A percentile compares a stretch with the other conserved stretches of the same genome.
These are phyloP conservation scores for Zygosaccharomyces bisporus DNA, from an alignment of 805 yeast species.

Conservation along the genomic window DNA sequence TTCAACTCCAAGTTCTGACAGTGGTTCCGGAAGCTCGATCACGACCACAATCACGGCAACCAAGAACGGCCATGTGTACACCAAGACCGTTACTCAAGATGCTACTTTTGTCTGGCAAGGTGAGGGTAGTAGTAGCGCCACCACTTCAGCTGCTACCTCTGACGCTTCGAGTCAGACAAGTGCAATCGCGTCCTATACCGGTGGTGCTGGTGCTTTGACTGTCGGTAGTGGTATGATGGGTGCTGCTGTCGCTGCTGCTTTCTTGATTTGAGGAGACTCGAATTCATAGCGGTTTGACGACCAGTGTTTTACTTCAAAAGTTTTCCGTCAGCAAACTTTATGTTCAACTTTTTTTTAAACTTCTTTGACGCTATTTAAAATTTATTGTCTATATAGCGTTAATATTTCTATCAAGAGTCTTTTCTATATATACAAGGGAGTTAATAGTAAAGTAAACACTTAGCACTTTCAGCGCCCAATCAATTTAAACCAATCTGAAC, in stretches of 20 bases:
- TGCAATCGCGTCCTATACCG: slow-evolving; percentile 8
- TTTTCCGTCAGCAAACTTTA: background rate
- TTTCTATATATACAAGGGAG: too few species aligned
- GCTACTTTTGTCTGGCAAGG: slow-evolving; percentile 9
- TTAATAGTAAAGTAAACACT: too few species aligned
- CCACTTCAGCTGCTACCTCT: background rate
- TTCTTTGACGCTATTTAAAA: background rate
- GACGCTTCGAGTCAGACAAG: slow-evolving; percentile 1
- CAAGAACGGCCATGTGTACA: slow-evolving; percentile 14
- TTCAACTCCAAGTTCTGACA: background rate
- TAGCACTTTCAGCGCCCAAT: too few species aligned
- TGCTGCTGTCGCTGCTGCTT: slow-evolving; percentile 10
- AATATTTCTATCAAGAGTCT: too few species aligned
- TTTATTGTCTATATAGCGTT: background rate
- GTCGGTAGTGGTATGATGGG: slow-evolving; percentile 13
- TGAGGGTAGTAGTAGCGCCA: slow-evolving; percentile 1
- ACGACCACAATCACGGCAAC: slow-evolving; percentile 10
- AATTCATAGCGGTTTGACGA: too few species aligned
- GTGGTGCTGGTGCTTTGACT: slow-evolving; percentile 10
- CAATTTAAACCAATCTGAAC: too few species aligned
- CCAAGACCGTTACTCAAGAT: slow-evolving; percentile 12
- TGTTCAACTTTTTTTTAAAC: background rate
- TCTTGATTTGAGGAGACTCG: background rate
- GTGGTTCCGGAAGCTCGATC: background rate
- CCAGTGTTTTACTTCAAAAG: background rate